phyloP scores from a whole-genome alignment of 495 filamentous ascomycete genomes.

The Gamarada debralockiae region DNA sequence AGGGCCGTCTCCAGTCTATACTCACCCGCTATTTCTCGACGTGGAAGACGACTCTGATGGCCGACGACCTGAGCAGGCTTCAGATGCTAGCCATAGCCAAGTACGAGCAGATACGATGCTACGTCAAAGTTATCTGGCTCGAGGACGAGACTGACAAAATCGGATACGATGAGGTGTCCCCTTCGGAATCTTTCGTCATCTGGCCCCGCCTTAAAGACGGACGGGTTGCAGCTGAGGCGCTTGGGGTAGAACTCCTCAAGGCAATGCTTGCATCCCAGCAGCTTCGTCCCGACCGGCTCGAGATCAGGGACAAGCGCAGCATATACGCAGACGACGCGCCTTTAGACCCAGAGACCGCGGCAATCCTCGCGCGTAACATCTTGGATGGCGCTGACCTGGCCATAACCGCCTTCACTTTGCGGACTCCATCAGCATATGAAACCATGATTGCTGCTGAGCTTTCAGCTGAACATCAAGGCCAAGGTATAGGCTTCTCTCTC shows the following conservation, averaged over 20 bases:
- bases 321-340: slow-evolving; percentile 1
- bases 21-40: slow-evolving; percentile 11
- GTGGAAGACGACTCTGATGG: slow-evolving; percentile 12
- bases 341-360: slow-evolving; percentile 11
- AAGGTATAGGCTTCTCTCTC: too few relatives aligned
- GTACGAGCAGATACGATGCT: slow-evolving; percentile 11
- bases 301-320: slow-evolving; percentile 12
- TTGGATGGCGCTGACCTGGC: slow-evolving; percentile 11
- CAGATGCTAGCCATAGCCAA: slow-evolving; percentile 8
- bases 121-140: slow-evolving; percentile 11
- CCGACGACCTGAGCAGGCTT: slow-evolving; percentile 11
- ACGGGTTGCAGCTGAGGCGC: slow-evolving; percentile 9
- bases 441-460: slow-evolving; percentile 10
- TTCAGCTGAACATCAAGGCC: slow-evolving; percentile 12
- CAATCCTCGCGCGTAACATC: slow-evolving; percentile 12
- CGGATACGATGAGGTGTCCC: slow-evolving; percentile 5
- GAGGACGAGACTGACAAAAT: slow-evolving; percentile 9
- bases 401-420: slow-evolving; percentile 9
- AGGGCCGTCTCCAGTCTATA: slow-evolving; percentile 10
- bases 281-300: slow-evolving; percentile 11
- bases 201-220: slow-evolving; percentile 9
- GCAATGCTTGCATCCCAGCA: slow-evolving; percentile 11
- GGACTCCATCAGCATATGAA: slow-evolving; percentile 2
- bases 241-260: slow-evolving; percentile 12
- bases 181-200: slow-evolving; percentile 9